phyloP scores from a whole-genome alignment of 148 eudicot genomes.

The Cornus controversa region DNA sequence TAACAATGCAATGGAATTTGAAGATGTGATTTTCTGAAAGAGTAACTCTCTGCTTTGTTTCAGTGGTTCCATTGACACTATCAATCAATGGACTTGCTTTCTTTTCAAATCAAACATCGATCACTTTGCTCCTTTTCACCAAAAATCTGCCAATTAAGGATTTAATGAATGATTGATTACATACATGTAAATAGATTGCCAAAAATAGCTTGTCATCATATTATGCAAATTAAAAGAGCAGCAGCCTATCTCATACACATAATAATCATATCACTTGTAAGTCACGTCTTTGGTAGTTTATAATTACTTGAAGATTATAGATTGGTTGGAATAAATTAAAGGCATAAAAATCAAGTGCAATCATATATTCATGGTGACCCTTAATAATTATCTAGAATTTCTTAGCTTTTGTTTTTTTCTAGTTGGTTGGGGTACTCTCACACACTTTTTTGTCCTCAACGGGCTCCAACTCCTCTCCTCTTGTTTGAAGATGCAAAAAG shows the following conservation, averaged over 20 bases:
- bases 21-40: constrained; percentile 20
- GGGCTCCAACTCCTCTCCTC: too few species aligned
- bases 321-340: not conserved
- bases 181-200: not conserved
- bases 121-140: not conserved
- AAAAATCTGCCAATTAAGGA: not conserved
- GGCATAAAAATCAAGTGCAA: too few species aligned
- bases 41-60: not conserved
- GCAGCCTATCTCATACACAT: not conserved
- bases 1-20: constrained; percentile 28
- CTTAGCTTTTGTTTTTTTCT: too few species aligned
- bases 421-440: too few species aligned
- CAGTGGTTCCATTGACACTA: not conserved
- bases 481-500: too few species aligned
- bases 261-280: not conserved
- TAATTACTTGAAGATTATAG: not conserved
- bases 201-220: not conserved
- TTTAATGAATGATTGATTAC: not conserved
- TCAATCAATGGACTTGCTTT: not conserved
- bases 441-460: too few species aligned
- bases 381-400: too few species aligned
- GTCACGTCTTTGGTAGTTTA: not conserved
- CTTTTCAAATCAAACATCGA: not conserved
- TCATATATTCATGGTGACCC: too few species aligned
- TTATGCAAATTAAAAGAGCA: not conserved